Evolutionary conservation across 768 basidiomycete species (phyloP), one percentile per base, ranked within the genome.

Genomic region (Boletus edulis): DNA sequence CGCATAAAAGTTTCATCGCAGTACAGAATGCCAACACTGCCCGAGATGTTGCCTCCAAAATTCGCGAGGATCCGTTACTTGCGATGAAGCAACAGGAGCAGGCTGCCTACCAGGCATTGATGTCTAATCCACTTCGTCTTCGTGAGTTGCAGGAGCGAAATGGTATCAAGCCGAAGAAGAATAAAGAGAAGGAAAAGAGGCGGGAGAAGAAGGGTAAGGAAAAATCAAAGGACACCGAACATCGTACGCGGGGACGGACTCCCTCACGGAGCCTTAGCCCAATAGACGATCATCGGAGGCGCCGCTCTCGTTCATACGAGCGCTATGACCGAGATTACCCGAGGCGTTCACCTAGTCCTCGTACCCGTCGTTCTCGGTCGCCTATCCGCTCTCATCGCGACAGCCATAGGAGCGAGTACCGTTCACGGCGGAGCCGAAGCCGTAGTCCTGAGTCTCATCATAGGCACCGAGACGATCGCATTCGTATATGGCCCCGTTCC

Each of bases 51-150:
- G 89, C 94, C 20, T 77, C 94, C 29, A 98, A 99, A 73, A 87
- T 99, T 57, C 87, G 97, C 34, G 97, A 98, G 72, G 97, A 99
- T 66, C 97, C 97, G 6, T 68, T 98, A 6, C 79, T 99, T n/a
- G 92, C 91, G 14, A 98, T 99, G 76, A 98, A 98, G 72, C 90
- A 94, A 68, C 96, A 98, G 66, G 96, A 99, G 72, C 94, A 97
- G 67, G 88, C 91, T 9, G 90, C 94, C 8, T 89, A 94, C 62
- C 85, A 97, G 60, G 83, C 91, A 2, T 75, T 97, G 38, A 79
- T 91, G 76, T 83, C 87, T 46, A 94, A 95, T 62, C 93, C 93
- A 31, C 81, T 93, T 32, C 90, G 90, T 22, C 75, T 94, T 44
- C 83, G 86, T 52, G 86, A 91, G 68, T 73, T 94, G 77, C 86